A percentile compares a stretch with the other conserved stretches of the same genome.
Conservation (phyloP, 139 green algal species). For the Haematococcus lacustris region DNA sequence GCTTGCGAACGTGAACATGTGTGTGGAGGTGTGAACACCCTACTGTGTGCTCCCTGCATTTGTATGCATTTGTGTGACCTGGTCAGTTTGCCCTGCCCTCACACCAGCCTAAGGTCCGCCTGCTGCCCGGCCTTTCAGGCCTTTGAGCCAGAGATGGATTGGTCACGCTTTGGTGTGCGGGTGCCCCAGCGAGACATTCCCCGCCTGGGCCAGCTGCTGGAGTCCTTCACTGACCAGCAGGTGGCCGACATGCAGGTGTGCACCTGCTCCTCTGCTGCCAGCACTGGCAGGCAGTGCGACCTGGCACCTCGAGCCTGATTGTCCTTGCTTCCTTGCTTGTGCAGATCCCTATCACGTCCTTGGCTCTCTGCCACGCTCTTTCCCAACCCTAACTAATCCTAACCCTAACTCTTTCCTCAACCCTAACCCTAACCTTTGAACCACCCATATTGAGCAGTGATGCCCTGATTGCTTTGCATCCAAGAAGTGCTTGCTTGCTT, state of each 20-base stretch:
- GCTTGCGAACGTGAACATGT: no score
- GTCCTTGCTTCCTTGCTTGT: no score
- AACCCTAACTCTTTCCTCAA: background rate
- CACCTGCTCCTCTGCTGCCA: background rate
- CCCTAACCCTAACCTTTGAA: background rate
- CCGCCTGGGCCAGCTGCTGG: conserved; percentile 12
- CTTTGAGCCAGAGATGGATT: conserved; percentile 40
- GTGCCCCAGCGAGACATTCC: conserved; percentile 19
- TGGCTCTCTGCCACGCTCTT: background rate
- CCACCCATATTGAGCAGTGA: background rate
- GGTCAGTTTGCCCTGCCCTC: no score
- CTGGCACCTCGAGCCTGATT: background rate
- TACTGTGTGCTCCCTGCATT: no score
- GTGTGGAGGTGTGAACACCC: no score
- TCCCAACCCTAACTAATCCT: background rate
- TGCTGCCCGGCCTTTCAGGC: conserved; percentile 11
- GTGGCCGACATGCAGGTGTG: conserved; percentile 7
- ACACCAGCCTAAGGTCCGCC: no score
- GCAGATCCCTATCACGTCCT: background rate
- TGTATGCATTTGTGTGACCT: no score
- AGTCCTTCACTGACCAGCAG: background rate
- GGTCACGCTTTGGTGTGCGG: conserved; percentile 16
- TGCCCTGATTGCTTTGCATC: background rate
- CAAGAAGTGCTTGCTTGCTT: background rate
- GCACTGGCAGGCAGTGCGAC: background rate